Evolutionary conservation across 768 basidiomycete species (phyloP), one percentile per base, ranked within the genome.

Genomic region (Psilocybe cyanescens): DNA sequence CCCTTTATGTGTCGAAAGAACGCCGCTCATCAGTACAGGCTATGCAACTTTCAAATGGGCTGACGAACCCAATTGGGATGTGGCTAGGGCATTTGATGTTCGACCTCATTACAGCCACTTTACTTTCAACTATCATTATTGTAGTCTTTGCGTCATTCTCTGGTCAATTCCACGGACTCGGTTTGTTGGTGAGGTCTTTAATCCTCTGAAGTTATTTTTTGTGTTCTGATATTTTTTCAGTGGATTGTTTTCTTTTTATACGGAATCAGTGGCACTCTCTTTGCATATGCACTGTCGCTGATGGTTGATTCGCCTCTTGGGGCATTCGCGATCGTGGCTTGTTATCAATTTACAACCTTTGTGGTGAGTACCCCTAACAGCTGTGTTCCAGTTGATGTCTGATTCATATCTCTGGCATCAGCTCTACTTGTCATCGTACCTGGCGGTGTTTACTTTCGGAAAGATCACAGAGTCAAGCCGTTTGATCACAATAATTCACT

Each of bases 41-140:
- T 2, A 94, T 93, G 89, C 91, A 93, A 68, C 76, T 89, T 37
- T 90, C 88, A 37, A 91, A 93, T 70, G 91, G 91, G 1, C 72
- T 92, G 29, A 80, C 86, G 1, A 79, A 91, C 66, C 86, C 89
- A 17, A 71, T 86, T 51, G 90, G 88, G 2, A 76, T 93, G 47
- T 92, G 91, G 90, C 75, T 94, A 3, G 92, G 92, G 2, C 92
- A 94, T 72, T 78, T 92, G 14, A 75, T 89, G 68, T 91, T 90
- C 72, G 92, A 94, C 67, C 79, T 84, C 7, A 79, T 89, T 8
- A 81, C 84, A 60, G 81, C 83, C 3, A 65, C 88, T 14, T 72
- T 88, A n/a, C 70, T 85, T 19, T 81, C 91, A 1, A 88, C 88
- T 1, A 74, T 91, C 54, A 83, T 91, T 48, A 77, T 82, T 16